Conservation (phyloP, 345 rosid genomes). For the Camelina laxa region DNA sequence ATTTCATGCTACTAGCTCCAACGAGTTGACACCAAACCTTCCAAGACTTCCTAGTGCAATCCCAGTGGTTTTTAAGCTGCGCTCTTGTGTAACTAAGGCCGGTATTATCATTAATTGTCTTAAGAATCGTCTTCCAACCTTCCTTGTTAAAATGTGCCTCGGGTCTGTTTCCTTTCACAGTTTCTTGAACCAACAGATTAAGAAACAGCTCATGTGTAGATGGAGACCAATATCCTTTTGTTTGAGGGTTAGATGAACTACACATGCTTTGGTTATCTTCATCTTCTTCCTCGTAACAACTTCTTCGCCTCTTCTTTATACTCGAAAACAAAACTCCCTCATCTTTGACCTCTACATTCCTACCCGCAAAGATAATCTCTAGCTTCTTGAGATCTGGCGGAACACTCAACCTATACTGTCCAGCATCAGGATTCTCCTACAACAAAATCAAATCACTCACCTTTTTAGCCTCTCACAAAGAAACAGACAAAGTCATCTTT, state of each 20-base stretch:
- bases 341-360: conserved; percentile 33
- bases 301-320: conserved; percentile 36
- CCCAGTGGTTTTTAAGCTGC: conserved; percentile 60
- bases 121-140: conserved; percentile 58
- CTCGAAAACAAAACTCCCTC: not conserved
- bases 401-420: conserved; percentile 52
- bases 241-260: conserved; percentile 42
- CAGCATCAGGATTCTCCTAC: conserved; percentile 57
- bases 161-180: conserved; percentile 52
- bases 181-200: conserved; percentile 52
- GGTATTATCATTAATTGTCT: conserved; percentile 47
- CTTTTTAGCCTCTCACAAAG: not conserved
- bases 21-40: conserved; percentile 60
- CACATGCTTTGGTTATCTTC: conserved; percentile 41
- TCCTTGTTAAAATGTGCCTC: conserved; percentile 53
- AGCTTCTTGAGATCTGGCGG: conserved; percentile 50
- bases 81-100: conserved; percentile 48
- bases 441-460: conserved; percentile 12
- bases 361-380: conserved; percentile 48
- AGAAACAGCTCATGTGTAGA: conserved; percentile 55
- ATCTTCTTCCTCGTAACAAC: conserved; percentile 23
- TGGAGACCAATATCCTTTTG: conserved; percentile 55
- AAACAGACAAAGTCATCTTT: not conserved
- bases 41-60: conserved; percentile 57
- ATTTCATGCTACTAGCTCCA: conserved; percentile 48